These are phyloP conservation scores for Yamadazyma aaseri DNA, from an alignment of 1,139 yeast species.

Conservation along the genomic window DNA sequence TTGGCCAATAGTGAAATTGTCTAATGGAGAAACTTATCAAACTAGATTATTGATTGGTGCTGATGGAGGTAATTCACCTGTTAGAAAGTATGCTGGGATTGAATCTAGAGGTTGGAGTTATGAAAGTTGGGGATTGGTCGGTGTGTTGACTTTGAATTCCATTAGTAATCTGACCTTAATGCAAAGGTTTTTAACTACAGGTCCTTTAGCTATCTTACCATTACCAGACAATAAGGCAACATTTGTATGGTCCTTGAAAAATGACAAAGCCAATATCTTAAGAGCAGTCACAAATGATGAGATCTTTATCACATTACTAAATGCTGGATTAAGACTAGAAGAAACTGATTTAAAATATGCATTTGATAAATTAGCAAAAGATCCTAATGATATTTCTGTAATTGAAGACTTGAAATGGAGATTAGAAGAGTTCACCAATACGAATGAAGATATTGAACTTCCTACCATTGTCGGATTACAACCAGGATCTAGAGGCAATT, in stretches of 20 bases:
- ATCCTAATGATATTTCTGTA: conserved; percentile 49
- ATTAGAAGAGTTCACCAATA: conserved; percentile 33
- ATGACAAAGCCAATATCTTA: conserved; percentile 67
- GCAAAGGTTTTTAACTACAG: conserved; percentile 90
- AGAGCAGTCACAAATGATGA: conserved; percentile 52
- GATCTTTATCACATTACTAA: conserved; percentile 68
- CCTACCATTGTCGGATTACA: conserved; percentile 56
- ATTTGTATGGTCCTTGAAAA: conserved; percentile 89
- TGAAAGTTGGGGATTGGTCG: conserved; percentile 86
- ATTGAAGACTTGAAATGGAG: conserved; percentile 76
- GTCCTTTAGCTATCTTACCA: conserved; percentile 91
- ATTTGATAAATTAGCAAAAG: conserved; percentile 27
- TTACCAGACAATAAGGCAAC: conserved; percentile 84
- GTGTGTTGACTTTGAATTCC: conserved; percentile 71
- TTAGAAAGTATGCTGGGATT: conserved; percentile 75
- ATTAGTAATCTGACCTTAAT: conserved; percentile 79
- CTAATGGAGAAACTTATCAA: conserved; percentile 60
- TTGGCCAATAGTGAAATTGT: conserved; percentile 79
- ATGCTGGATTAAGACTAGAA: conserved; percentile 79
- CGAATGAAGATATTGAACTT: conserved; percentile 67
- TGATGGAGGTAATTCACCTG: conserved; percentile 96
- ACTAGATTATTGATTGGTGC: conserved; percentile 88
- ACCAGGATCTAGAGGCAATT: conserved; percentile 72
- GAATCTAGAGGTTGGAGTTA: conserved; percentile 93
- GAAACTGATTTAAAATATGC: conserved; percentile 44